Base-by-base conservation (phyloP, 352 stramenopile species). In the Globisporangium paroecandrum region DNA sequence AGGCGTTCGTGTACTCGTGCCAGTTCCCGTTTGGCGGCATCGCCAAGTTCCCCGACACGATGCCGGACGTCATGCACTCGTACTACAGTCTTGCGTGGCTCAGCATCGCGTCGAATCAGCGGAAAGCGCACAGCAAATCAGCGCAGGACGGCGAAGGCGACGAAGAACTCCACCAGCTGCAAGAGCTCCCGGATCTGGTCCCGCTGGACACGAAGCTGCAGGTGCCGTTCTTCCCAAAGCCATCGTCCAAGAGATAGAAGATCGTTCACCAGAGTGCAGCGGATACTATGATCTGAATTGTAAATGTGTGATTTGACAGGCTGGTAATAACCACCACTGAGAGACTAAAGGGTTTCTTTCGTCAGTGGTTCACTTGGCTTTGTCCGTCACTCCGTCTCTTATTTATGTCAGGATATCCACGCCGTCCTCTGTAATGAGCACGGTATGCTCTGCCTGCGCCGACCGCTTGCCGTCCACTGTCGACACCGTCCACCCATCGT, bases 381-480 rank as follows among this genome's bases (percentile, higher is more conserved):
- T 49, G 15, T 49, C 15, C 41, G 1, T 47, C 38, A 47, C 4
- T 41, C 6, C 12, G 32, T 20, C 60, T 59, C 29, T 32, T 32
- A 32, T 68, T 54, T 81, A 93, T n/a, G 97, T 99, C 54, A 99
- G 74, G 29, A 98, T 91, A 63, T 99, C 94, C 3, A 97, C 91
- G 47, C 97, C 97, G 61, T 98, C 83, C 29, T 97, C 83, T 4
- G 96, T 99, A 62, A 99, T 93, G 13, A 99, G 77, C 18, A 99
- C 82, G n/a, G 97, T 99, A 81, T 99, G 97, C 72, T 99, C 97
- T 64, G 98, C 98, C 73, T 99, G 97, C 24, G 96, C 97, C n/a
- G 91, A 96, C 49, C 95, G 78, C 51, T 80, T 80, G 56, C 95
- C 97, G 75, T 99, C 97, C 1, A 81, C 81, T 20, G 97, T 99